phyloP scores from a whole-genome alignment of 1,139 yeast genomes.

The Yamadazyma triangularis region DNA sequence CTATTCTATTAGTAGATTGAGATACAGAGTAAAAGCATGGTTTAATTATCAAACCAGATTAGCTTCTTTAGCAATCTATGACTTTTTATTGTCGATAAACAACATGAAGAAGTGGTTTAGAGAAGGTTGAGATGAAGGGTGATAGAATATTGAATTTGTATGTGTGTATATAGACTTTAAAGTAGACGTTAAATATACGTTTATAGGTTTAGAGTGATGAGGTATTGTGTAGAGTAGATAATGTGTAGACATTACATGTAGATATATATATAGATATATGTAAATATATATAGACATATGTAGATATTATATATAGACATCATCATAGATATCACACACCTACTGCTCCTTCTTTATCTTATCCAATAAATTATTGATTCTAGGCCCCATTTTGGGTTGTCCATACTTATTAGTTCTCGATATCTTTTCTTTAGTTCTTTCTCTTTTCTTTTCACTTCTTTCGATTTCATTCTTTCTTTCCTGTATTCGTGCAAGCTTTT shows the following conservation, averaged over 20 bases:
- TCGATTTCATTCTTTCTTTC: slow-evolving; percentile 20
- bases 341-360: slow-evolving; percentile 66
- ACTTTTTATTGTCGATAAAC: slow-evolving; percentile 22
- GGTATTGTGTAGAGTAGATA: too few relatives aligned
- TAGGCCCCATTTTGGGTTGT: slow-evolving; percentile 89
- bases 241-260: too few relatives aligned
- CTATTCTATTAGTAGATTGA: slow-evolving; percentile 38
- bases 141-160: too few relatives aligned
- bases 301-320: too few relatives aligned
- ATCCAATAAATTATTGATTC: slow-evolving; percentile 73
- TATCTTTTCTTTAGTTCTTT: slow-evolving; percentile 45
- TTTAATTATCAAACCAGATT: slow-evolving; percentile 46
- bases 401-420: slow-evolving; percentile 66
- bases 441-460: slow-evolving; percentile 24
- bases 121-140: background rate
- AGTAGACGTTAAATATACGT: too few relatives aligned
- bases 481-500: slow-evolving; percentile 23
- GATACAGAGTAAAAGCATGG: slow-evolving; percentile 42
- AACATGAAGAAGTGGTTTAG: slow-evolving; percentile 1
- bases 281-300: too few relatives aligned
- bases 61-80: slow-evolving; percentile 54
- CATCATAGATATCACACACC: too few relatives aligned
- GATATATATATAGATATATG: slow-evolving; percentile 1
- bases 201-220: too few relatives aligned
- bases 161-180: slow-evolving; percentile 2